These are phyloP conservation scores for Ormosia semicastrata DNA, from an alignment of 306 rosid species.

Conservation along the genomic window DNA sequence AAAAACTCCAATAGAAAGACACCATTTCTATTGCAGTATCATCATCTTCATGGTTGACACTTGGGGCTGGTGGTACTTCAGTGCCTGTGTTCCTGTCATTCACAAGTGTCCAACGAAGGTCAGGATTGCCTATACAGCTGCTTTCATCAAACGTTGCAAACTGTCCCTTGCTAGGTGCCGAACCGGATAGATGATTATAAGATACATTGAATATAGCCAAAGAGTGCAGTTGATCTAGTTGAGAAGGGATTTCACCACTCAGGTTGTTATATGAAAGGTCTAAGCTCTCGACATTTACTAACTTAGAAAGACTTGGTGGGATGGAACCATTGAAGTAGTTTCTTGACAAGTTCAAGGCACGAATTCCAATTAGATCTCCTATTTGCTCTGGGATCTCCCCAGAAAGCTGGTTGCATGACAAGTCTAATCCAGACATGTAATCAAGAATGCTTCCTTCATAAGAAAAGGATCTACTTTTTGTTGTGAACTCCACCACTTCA, in stretches of 20 bases:
- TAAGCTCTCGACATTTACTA: neutral
- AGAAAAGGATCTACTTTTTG: neutral
- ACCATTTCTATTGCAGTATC: neutral
- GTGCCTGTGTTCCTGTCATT: neutral
- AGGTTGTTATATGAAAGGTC: conserved; percentile 18
- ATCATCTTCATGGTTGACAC: neutral
- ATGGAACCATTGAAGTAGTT: neutral
- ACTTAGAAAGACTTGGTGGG: neutral
- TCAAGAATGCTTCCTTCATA: neutral
- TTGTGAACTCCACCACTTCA: conserved; percentile 6
- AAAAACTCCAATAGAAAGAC: conserved; percentile 15
- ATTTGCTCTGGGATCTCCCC: neutral
- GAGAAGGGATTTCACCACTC: conserved; percentile 14
- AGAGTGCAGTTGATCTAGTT: neutral
- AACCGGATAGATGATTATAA: neutral
- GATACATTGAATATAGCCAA: conserved; percentile 13
- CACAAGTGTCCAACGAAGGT: neutral
- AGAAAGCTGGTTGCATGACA: neutral
- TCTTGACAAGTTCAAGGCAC: conserved; percentile 6
- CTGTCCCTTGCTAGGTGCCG: neutral
- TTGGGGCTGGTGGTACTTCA: neutral
- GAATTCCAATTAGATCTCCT: neutral
- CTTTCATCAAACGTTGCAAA: conserved; percentile 7
- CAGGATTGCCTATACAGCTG: neutral
- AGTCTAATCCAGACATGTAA: conserved; percentile 7